Conservation (phyloP, 495 filamentous ascomycete genomes). For the Lophiostoma macrostomum region DNA sequence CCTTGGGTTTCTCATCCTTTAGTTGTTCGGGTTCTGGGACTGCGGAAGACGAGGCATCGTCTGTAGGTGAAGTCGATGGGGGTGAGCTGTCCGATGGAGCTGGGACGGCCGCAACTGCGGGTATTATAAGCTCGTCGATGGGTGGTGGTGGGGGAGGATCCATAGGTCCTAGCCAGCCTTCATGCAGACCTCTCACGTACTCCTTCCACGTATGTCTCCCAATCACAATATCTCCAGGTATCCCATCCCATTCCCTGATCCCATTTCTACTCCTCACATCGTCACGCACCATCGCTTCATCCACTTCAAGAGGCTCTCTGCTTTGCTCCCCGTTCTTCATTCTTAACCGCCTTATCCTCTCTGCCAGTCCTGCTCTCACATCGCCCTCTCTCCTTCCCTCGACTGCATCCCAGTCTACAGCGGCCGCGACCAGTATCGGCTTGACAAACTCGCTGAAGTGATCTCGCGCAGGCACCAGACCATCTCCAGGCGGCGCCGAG, state of each 20-base stretch:
- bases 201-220: conserved; percentile 97
- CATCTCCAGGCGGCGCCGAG: conserved; percentile 79
- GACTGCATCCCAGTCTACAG: conserved; percentile 91
- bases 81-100: not conserved
- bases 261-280: conserved; percentile 46
- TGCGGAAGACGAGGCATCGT: conserved; percentile 39
- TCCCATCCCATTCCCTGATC: conserved; percentile 66
- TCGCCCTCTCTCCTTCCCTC: conserved; percentile 89
- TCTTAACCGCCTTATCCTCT: conserved; percentile 70
- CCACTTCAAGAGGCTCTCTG: conserved; percentile 49
- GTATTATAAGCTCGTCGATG: not conserved
- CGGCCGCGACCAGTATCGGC: conserved; percentile 83
- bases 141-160: conserved; percentile 45
- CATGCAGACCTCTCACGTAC: conserved; percentile 87
- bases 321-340: conserved; percentile 53
- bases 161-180: conserved; percentile 92
- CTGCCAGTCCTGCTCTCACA: conserved; percentile 74
- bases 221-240: conserved; percentile 80
- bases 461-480: conserved; percentile 75
- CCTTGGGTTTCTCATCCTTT: conserved; percentile 45
- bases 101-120: not conserved
- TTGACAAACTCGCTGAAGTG: conserved; percentile 96
- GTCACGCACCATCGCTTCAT: conserved; percentile 36
- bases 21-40: conserved; percentile 30
- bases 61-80: conserved; percentile 10